Conservation (phyloP, 495 filamentous ascomycete genomes). For the Cetradonia linearis region DNA sequence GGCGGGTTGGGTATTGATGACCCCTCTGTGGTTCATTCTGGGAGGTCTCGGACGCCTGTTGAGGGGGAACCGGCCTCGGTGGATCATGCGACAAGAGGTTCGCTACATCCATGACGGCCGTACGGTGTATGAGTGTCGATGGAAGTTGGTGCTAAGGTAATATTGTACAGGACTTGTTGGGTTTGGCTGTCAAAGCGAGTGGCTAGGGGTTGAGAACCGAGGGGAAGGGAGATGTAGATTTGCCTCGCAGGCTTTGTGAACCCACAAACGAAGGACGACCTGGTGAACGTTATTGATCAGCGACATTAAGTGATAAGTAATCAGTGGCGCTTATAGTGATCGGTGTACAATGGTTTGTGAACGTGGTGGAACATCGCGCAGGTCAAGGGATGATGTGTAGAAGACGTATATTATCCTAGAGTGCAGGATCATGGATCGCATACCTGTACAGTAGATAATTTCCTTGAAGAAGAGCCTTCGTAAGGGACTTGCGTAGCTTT, state of each 20-base stretch:
- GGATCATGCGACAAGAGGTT: constrained; percentile 34
- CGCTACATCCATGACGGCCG: constrained; percentile 33
- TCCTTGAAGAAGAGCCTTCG: constrained; percentile 2
- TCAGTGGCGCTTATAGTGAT: not conserved
- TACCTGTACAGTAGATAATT: constrained; percentile 11
- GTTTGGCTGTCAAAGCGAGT: not conserved
- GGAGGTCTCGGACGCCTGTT: constrained; percentile 33
- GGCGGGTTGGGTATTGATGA: constrained; percentile 35
- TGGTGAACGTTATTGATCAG: not conserved
- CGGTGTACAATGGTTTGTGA: not conserved
- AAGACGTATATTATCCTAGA: not conserved
- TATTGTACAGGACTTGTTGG: not conserved
- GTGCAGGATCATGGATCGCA: constrained; percentile 10
- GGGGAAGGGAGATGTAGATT: not conserved
- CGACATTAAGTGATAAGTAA: not conserved
- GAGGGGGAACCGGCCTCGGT: constrained; percentile 16
- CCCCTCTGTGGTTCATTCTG: constrained; percentile 35
- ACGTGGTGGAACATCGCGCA: not conserved
- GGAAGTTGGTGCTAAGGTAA: not conserved
- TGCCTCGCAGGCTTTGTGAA: not conserved
- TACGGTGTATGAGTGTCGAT: not conserved
- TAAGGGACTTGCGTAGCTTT: not conserved
- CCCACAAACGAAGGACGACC: not conserved
- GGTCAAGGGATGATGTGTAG: constrained; percentile 16
- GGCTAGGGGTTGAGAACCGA: not conserved